These are phyloP conservation scores for Chlorencoelia australis DNA, from an alignment of 2,329 filamentous ascomycete species.

Conservation along the genomic window DNA sequence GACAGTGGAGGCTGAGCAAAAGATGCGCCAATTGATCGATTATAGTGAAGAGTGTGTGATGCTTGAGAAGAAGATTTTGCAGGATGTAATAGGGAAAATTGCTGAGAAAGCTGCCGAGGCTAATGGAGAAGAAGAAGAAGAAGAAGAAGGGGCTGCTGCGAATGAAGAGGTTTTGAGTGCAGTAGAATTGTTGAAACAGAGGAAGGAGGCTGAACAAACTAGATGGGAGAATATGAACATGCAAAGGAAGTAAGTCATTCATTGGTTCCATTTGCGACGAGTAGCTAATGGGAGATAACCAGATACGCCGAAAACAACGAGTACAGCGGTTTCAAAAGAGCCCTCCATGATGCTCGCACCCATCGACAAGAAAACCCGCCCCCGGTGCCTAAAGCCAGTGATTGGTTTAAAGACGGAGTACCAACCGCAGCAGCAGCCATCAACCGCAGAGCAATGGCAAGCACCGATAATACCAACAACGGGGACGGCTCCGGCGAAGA, in stretches of 20 bases:
- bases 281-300: slow-evolving; percentile 4
- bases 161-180: slow-evolving; percentile 29
- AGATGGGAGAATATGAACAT: slow-evolving; percentile 31
- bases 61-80: slow-evolving; percentile 18
- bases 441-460: background rate
- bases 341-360: slow-evolving; percentile 51
- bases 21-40: slow-evolving; percentile 49
- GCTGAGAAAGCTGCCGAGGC: slow-evolving; percentile 21
- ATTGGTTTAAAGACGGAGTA: slow-evolving; percentile 44
- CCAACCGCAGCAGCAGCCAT: background rate
- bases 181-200: slow-evolving; percentile 28
- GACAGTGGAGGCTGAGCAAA: slow-evolving; percentile 46
- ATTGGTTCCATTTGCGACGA: background rate
- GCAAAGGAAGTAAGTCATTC: slow-evolving; percentile 29
- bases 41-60: slow-evolving; percentile 34
- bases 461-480: slow-evolving; percentile 7
- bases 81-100: slow-evolving; percentile 25
- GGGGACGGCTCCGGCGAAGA: slow-evolving; percentile 35
- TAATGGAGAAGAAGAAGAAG: slow-evolving; percentile 26
- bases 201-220: slow-evolving; percentile 25
- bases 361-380: slow-evolving; percentile 39
- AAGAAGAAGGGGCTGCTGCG: slow-evolving; percentile 30
- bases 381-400: slow-evolving; percentile 42
- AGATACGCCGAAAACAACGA: slow-evolving; percentile 49
- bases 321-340: slow-evolving; percentile 50